Base-by-base conservation (phyloP, 805 yeast species). In the Wickerhamiella musiphila region DNA sequence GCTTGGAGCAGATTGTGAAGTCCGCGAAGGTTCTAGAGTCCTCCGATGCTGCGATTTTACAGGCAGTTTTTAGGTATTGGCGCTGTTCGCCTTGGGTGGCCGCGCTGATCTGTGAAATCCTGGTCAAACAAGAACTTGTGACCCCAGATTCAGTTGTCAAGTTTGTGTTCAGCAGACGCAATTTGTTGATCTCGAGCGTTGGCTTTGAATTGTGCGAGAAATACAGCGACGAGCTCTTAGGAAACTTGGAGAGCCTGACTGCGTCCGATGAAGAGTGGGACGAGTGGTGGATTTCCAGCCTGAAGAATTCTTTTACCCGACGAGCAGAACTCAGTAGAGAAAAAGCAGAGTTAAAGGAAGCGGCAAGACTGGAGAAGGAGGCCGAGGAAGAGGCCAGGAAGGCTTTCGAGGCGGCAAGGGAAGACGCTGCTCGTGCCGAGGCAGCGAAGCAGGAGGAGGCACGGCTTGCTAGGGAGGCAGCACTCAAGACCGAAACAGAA, bases 51-150 rank as follows among this genome's bases (percentile, higher is more conserved):
- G 60, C 61, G 33, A 60, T 70, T 8, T 62, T 76, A 26, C 66
- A 63, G 17, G 64, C 74, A 2, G 68, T 75, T 2, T 46, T 78
- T 23, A 56, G 67, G 29, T 70, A 66, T 45, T 78, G 92, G 90
- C 62, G 63, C 35, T 57, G 60, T 28, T 70, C 73, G 36, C 74
- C 78, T 1, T 67, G 73, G 45, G 68, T 70, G 33, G 90, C 78
- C 1, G 68, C 60, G 35, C 55, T 74, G 36, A 66, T 76, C 8
- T 49, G 70, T 25, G 72, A 68, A 39, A 61, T 66, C 32, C 56
- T 76, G 37, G 58, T 61, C 33, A 56, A 59, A 17, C 58, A 58
- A 32, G 64, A 58, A 2, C 49, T 73, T 15, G 43, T 74, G 3
- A 41, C 55, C 4, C 48, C 64, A 2, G 41, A 42, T 14, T 51